Evolutionary conservation across 2,329 filamentous ascomycete genomes (phyloP).

Genomic region (Aureobasidium pullulans): DNA sequence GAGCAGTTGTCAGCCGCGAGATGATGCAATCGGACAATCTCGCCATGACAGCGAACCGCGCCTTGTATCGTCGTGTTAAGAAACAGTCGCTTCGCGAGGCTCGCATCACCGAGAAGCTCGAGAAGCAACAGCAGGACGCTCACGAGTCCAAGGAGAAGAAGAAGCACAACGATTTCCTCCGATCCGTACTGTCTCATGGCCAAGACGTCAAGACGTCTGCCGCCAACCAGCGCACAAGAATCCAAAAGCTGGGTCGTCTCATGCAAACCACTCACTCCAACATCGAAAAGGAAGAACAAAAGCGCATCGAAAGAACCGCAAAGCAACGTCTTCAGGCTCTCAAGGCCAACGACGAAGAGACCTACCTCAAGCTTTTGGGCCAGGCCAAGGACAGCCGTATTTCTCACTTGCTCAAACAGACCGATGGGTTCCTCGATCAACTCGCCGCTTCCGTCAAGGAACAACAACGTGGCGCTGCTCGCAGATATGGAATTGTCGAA

Average conservation of each 20-base stretch:
- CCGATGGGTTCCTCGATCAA: constrained; percentile 93
- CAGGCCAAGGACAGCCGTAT: constrained; percentile 99
- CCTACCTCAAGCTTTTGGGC: constrained; percentile 93
- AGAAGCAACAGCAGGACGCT: constrained; percentile 96
- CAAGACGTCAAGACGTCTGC: constrained; percentile 67
- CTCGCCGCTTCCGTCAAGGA: constrained; percentile 89
- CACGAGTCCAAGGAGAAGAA: constrained; percentile 96
- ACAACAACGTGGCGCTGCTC: constrained; percentile 77
- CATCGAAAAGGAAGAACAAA: constrained; percentile 99
- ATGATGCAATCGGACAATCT: constrained; percentile 96
- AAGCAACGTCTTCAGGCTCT: constrained; percentile 99
- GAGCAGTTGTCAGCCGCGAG: constrained; percentile 79
- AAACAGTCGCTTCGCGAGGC: constrained; percentile 94
- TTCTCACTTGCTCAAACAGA: constrained; percentile 91
- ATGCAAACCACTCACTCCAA: constrained; percentile 88
- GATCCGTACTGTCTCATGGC: constrained; percentile 75
- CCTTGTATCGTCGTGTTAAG: constrained; percentile 87
- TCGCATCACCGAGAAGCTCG: constrained; percentile 94
- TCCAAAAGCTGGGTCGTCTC: constrained; percentile 78
- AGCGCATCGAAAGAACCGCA: constrained; percentile 91
- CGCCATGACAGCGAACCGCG: constrained; percentile 92
- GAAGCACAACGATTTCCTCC: constrained; percentile 88
- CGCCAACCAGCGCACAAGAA: constrained; percentile 61
- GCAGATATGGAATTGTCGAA: constrained; percentile 61
- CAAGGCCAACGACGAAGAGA: constrained; percentile 98